Base-by-base conservation (phyloP, 441 rosid species). In the Aquilaria agallochum region DNA sequence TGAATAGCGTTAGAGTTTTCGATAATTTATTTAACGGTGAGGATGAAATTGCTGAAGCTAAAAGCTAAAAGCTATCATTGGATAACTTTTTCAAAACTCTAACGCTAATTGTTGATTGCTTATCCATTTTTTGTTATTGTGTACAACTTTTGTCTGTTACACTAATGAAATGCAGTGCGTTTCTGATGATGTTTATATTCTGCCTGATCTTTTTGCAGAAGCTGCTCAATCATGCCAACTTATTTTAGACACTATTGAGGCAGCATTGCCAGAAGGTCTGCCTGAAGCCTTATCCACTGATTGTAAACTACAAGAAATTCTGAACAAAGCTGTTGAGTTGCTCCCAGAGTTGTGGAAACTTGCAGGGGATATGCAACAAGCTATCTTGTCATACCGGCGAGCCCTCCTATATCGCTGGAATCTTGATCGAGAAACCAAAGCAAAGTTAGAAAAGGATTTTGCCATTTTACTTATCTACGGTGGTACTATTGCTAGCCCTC, bases 361-460 rank as follows among this genome's bases (percentile, higher is more conserved):
- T 73, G 70, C 74, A 7, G 82, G 82, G 57, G 69, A 69, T 73
- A 74, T 67, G 64, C 78, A 73, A 40, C 75, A 77, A 69, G 74
- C 85, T 34, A 75, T 77, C 34, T 60, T 73, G 55, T 71, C 77
- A 3, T 80, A 80, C 65, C 63, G 85, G 47, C 72, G 72, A 3
- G 80, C 82, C 58, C 80, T 80, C 56, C 80, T 80, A 50, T 78
- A 80, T 63, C 62, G 44, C 56, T 80, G 85, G 85, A 77, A 80
- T 73, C 85, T 80, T 55, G 76, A 73, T 56, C 52, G 46, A 0
- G 70, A 74, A 67, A 80, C 82, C 36, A 69, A 49, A 9, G 72
- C 80, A 42, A 75, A 72, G 68, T 72, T 80, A 33, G 74, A 80
- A 57, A 80, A 75, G 63, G 78, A 80, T 51, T 80, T 77, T 15